Evolutionary conservation across 352 stramenopile genomes (phyloP), one percentile per base, ranked within the genome.

Genomic region (Globisporangium takayamanum): DNA sequence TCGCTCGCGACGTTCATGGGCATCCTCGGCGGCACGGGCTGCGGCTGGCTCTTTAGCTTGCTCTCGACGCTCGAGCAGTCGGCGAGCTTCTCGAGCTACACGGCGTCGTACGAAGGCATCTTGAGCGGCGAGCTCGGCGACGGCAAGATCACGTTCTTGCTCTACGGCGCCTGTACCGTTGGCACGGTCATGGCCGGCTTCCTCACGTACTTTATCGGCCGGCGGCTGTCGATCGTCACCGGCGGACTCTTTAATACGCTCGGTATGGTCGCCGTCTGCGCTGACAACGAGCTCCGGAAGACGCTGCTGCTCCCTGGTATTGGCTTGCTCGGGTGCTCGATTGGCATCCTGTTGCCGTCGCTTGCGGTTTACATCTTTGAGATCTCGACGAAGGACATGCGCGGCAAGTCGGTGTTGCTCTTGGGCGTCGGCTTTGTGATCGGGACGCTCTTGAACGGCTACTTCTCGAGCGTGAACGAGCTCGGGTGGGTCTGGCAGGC

Each of bases 331-430:
- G 80, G 78, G n/a, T 62, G 59, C 16, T 69, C 78, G 1, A 66
- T 89, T 0, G 84, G 84, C 46, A 56, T 90, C 16, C 56, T 94
- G 26, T 42, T 92, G 45, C 84, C 83, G 36, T 86, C 84, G 6
- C 66, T 94, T 28, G 70, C 80, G 25, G 79, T 89, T 46, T 94
- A 94, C 68, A 89, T 92, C 50, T 94, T 88, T 66, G 84, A 94
- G 61, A 88, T 94, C 48, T 89, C 84, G 14, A 92, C 84, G 44
- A 75, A 71, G 7, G 82, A 92, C 41, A 92, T 92, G 82, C 82
- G 84, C 48, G 76, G 80, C 58, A 92, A 92, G 67, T 78, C 80
- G 45, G 54, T 94, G 57, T 63, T 94, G 45, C 69, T 91, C 53
- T 65, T 94, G 0, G 84, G 80, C n/a, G 66, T 84, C 62, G 80